Base-by-base conservation (phyloP, 441 rosid genomes). In the Isatis lusitanica region DNA sequence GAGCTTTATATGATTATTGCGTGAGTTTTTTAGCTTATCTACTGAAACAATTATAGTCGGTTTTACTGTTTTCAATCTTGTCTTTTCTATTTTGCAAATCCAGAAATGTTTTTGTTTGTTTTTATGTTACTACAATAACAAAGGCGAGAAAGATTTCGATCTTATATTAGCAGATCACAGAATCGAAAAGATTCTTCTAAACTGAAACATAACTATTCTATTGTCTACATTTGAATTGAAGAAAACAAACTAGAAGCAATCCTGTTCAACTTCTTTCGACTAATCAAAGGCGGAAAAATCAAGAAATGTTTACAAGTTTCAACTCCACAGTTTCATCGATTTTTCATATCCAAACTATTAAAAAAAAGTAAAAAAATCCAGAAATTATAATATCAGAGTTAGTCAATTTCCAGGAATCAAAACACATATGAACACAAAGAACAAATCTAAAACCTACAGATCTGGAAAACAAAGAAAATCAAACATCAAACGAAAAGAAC, bases 381-480 rank as follows among this genome's bases (percentile, higher is more conserved):
- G 35, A 58, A 58, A 48, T 24, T 31, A 47, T 24, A 31, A 46
- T 2, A 26, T 26, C 70, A 51, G 16, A 63, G 63, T 40, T 63
- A 7, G 2, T 51, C 11, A 44, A 18, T 43, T 52, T 66, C 13
- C n/a, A 56, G 13, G 51, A 69, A 35, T 5, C 36, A 63, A 6
- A 64, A 42, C 44, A 38, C 61, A 4, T 13, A 9, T 0, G 66
- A 57, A 63, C 18, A 59, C 35, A 62, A 7, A 53, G 16, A 68
- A 60, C 10, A 26, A 56, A 58, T 58, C 72, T 63, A 59, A 40
- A 60, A 26, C 40, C 63, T 26, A 42, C 64, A 77, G 80, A 77
- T 77, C 73, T 77, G 64, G 5, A 17, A 64, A 44, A 47, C 13
- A 44, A 8, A 30, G 10, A 52, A 21, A 66, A 31, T 24, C 7